Evolutionary conservation across 768 basidiomycete genomes (phyloP).

Genomic region (Phanerochaete carnosa): DNA sequence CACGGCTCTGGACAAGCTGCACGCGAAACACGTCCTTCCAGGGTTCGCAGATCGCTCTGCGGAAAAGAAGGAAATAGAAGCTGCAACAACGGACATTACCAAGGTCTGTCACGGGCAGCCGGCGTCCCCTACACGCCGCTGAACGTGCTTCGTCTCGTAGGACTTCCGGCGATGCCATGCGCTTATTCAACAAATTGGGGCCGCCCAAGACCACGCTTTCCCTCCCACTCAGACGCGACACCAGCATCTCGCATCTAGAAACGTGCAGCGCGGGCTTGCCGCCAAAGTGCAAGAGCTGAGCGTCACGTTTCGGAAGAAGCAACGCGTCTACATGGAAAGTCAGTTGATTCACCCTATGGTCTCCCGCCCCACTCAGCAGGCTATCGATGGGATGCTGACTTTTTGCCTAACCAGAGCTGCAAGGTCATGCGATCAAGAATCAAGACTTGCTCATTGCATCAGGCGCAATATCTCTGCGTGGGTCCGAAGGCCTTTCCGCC

Average conservation of each 20-base stretch:
- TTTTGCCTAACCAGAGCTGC: constrained; percentile 58
- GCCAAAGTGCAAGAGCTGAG: constrained; percentile 93
- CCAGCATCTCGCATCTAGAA: constrained; percentile 73
- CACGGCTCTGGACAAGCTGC: constrained; percentile 85
- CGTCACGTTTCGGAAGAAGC: constrained; percentile 92
- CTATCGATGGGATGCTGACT: background rate
- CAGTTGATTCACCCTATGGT: constrained; percentile 33
- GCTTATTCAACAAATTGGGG: constrained; percentile 74
- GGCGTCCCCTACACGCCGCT: background rate
- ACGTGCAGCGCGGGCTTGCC: constrained; percentile 95
- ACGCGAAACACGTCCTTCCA: constrained; percentile 93
- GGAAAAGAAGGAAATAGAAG: constrained; percentile 93
- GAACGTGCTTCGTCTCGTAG: constrained; percentile 20
- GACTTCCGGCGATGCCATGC: constrained; percentile 39
- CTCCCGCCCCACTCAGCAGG: constrained; percentile 11
- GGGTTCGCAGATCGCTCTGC: constrained; percentile 93
- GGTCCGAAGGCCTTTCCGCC: constrained; percentile 78
- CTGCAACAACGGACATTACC: constrained; percentile 83
- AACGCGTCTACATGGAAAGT: constrained; percentile 98
- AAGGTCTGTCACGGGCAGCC: constrained; percentile 42
- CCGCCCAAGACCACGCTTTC: constrained; percentile 55
- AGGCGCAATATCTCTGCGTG: constrained; percentile 78
- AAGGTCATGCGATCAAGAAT: constrained; percentile 97
- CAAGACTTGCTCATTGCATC: constrained; percentile 91
- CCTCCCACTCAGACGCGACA: constrained; percentile 54